Base-by-base conservation (phyloP, 306 rosid species). In the Morella rubra region DNA sequence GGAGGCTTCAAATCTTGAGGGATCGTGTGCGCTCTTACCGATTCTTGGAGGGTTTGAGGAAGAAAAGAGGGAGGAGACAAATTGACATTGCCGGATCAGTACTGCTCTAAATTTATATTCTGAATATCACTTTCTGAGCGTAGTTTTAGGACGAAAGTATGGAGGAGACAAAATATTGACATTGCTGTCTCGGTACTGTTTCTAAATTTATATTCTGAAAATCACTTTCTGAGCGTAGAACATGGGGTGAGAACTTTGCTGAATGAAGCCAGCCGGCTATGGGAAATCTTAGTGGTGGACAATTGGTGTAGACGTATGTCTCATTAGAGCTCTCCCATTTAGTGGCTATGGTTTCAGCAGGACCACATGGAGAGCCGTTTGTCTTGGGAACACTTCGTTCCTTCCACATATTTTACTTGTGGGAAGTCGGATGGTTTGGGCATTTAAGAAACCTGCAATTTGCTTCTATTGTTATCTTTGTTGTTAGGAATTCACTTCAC, bases 331-430 rank as follows among this genome's bases (percentile, higher is more conserved):
- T 58, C 22, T 67, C 42, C 51, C 65, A 55, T 64, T 71, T 22
- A 49, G 89, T 88, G 94, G 90, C 60, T 5, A 50, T 80, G 73
- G 73, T 82, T 84, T 79, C 79, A 81, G 71, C 76, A 75, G 77
- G 90, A 77, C 82, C 93, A 89, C 93, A 50, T 80, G 82, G 86
- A 74, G 70, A 80, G 66, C 75, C 73, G 51, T 66, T 49, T 61
- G 60, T 50, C 49, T n/a, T 70, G 54, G 76, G 64, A 74, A 81
- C 79, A 66, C 75, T 65, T 20, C 56, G 75, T 82, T 80, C 54
- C 75, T 42, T 64, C 32, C 72, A 47, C 69, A 78, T 77, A 83
- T 70, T 37, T 71, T 58, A 40, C 24, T 52, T 71, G 65, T 72
- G 55, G 56, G 69, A 58, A 52, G 54, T 68, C 45, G 41, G 66